phyloP scores from a whole-genome alignment of 1,284 basidiomycete genomes.

The Marasmius sp. region DNA sequence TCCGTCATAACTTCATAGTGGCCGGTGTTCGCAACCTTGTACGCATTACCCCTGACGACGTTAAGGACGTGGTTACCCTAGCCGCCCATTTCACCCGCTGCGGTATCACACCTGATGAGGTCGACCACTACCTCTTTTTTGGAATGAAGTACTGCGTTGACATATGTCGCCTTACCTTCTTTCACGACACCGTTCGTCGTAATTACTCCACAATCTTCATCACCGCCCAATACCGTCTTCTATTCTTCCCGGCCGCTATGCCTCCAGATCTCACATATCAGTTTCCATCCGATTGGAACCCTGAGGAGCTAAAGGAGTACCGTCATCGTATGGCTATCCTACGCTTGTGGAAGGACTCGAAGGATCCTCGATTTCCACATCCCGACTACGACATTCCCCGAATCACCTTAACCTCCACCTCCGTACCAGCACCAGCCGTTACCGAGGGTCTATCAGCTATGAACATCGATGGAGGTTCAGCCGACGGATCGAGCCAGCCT shows the following conservation, averaged over 20 bases:
- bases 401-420: too few relatives aligned
- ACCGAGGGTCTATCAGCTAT: too few relatives aligned
- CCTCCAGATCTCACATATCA: not conserved
- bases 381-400: too few relatives aligned
- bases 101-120: not conserved
- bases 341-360: not conserved
- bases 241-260: not conserved
- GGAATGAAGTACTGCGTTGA: not conserved
- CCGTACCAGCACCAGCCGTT: too few relatives aligned
- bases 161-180: not conserved
- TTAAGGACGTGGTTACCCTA: not conserved
- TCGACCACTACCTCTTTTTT: not conserved
- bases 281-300: not conserved
- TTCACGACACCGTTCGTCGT: not conserved
- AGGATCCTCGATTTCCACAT: not conserved
- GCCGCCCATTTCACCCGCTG: not conserved
- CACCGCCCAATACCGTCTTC: not conserved
- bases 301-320: not conserved
- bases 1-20: not conserved
- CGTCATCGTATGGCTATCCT: too few relatives aligned
- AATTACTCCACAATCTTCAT: not conserved
- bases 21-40: not conserved
- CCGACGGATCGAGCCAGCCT: too few relatives aligned
- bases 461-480: too few relatives aligned
- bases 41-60: not conserved